Evolutionary conservation across 1,284 basidiomycete species (phyloP), one percentile per base, ranked within the genome.

Genomic region (Stereum hirsutum): DNA sequence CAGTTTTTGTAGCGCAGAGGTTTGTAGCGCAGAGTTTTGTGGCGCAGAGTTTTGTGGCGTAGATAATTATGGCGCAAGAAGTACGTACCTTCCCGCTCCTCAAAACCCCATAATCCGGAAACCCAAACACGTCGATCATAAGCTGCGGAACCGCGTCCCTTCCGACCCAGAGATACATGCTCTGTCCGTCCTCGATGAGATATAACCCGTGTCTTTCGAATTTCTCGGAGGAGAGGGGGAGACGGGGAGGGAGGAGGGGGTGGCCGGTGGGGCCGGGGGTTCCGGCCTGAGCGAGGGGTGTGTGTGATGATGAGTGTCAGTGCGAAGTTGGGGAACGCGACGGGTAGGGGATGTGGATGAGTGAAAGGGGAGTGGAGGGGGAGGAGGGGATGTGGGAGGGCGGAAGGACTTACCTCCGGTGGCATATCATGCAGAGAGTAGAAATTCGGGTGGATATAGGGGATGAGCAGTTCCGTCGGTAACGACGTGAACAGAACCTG

Each of bases 351-450:
- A n/a, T n/a, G n/a, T n/a, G n/a, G n/a, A n/a, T n/a, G n/a, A n/a
- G n/a, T n/a, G n/a, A n/a, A n/a, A n/a, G n/a, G n/a, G n/a, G n/a
- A n/a, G n/a, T n/a, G n/a, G n/a, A n/a, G n/a, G n/a, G n/a, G n/a
- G n/a, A n/a, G n/a, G n/a, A n/a, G n/a, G n/a, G n/a, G n/a, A n/a
- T n/a, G n/a, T n/a, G n/a, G n/a, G n/a, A n/a, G n/a, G n/a, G n/a
- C n/a, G n/a, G n/a, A n/a, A n/a, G n/a, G 14, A 28, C 33, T 19
- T 51, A 90, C 90, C 66, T 95, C 89, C 27, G 86, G 77, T 4
- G 86, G 74, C 96, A 99, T 99, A 63, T 88, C 95, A 69, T 99
- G 96, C 49, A 99, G 66, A 4, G 91, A 90, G 69, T 96, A 98
- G 69, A 99, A 95, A 20, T 75, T 81, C 2, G 96, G 91, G 63